Evolutionary conservation across 2,329 filamentous ascomycete genomes (phyloP), one percentile per base, ranked within the genome.

Genomic region (Myriosclerotinia duriaeana): DNA sequence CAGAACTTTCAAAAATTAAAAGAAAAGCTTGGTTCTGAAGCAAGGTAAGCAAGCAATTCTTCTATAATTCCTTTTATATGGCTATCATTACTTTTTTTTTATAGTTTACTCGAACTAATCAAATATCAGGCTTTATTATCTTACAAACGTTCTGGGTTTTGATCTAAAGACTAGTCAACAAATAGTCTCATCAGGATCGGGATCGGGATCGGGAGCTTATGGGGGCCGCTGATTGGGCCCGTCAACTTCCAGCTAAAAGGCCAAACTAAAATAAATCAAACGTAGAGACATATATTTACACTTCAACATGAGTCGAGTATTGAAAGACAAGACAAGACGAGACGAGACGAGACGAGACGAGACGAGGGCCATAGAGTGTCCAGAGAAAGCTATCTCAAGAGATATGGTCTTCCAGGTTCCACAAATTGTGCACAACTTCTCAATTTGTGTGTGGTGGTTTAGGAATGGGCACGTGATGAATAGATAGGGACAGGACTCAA

Each of bases 1-100:
- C 83, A 89, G 71, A 84, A 87, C 69, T 94, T 96, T 78, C 87
- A 91, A 73, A 84, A 86, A 68, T 84, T 92, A 75, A 89, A 88
- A 79, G 83, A 84, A 74, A 83, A 84, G 75, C 84, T 93, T 76
- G 85, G 86, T 54, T 84, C 82, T 62, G 87, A 90, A 73, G 90
- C 92, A 72, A 94, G 91, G 93, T 97, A 80, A 85, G 89, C 84
- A 58, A 34, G 30, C 26, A 26, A 26, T 26, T 34, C 30, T 34
- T 34, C 30, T 6, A 3, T 34, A 5, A 5, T 34, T 34, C 30
- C 30, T 34, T 34, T 4, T 48, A 56, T 61, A 26, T 48, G 61
- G n/a, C 30, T 50, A 40, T 52, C 44, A 66, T 74, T 53, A 34
- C 14, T 2, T 20, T 26, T 50, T 38, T 2, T 20, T 26, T 50